phyloP scores from a whole-genome alignment of 305 asterid genomes.

The Plantago lanceolata region DNA sequence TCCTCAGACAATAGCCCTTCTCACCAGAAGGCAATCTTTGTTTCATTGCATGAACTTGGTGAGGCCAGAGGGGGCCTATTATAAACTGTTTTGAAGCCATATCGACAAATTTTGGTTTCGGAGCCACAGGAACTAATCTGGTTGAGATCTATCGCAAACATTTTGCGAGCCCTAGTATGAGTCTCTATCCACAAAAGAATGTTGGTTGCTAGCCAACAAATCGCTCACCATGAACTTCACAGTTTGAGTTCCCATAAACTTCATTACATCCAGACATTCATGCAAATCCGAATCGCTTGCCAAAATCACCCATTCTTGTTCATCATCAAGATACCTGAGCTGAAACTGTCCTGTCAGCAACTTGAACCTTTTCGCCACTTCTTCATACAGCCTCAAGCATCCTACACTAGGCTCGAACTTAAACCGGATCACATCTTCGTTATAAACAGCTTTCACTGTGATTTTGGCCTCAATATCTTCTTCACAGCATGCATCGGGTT shows the following conservation, averaged over 20 bases:
- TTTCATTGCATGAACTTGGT: too few species aligned
- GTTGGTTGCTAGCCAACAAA: not conserved
- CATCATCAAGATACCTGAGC: constrained; percentile 45
- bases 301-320: constrained; percentile 48
- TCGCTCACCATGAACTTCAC: constrained; percentile 30
- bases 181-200: too few species aligned
- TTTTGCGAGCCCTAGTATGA: too few species aligned
- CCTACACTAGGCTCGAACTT: constrained; percentile 32
- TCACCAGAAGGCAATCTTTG: too few species aligned
- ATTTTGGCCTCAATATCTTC: constrained; percentile 27
- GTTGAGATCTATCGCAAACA: too few species aligned
- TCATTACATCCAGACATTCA: constrained; percentile 35
- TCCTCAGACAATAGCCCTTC: too few species aligned
- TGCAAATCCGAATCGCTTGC: constrained; percentile 42
- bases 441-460: constrained; percentile 33
- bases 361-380: constrained; percentile 37
- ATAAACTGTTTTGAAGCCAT: too few species aligned
- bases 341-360: constrained; percentile 33
- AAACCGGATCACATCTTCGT: constrained; percentile 34
- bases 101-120: too few species aligned
- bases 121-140: too few species aligned
- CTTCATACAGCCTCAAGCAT: constrained; percentile 33
- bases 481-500: constrained; percentile 2
- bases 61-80: too few species aligned
- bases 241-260: constrained; percentile 21